These are phyloP conservation scores for Pseudopyrenochaeta lycopersici DNA, from an alignment of 2,329 filamentous ascomycete genomes.

Conservation along the genomic window DNA sequence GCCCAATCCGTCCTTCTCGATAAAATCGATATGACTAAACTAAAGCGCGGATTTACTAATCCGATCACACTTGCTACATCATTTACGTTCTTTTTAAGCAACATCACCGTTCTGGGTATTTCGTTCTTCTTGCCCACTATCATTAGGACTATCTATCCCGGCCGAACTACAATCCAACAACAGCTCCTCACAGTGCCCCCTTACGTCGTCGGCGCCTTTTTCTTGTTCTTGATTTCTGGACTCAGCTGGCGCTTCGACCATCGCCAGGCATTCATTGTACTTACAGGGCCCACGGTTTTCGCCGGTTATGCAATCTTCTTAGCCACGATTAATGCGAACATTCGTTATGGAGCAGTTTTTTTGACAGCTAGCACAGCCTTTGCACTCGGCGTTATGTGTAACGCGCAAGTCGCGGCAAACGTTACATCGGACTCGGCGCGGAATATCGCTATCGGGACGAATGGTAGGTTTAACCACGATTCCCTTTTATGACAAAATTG, in stretches of 20 bases:
- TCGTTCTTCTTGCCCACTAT: conserved; percentile 75
- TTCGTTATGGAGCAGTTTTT: conserved; percentile 74
- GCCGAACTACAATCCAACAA: conserved; percentile 63
- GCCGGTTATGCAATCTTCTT: conserved; percentile 74
- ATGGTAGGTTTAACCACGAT: neutral
- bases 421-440: conserved; percentile 73
- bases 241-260: conserved; percentile 66
- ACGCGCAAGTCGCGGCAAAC: conserved; percentile 73
- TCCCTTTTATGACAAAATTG: too few species aligned
- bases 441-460: conserved; percentile 20
- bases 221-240: conserved; percentile 66
- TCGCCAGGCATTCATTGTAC: conserved; percentile 64
- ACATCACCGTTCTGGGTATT: conserved; percentile 73
- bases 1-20: conserved; percentile 68
- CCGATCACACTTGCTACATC: conserved; percentile 66
- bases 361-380: conserved; percentile 70
- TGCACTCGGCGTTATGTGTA: conserved; percentile 67
- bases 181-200: conserved; percentile 75
- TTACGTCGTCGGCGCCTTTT: conserved; percentile 71
- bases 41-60: conserved; percentile 67
- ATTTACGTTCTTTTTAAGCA: conserved; percentile 67
- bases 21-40: conserved; percentile 65
- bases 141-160: conserved; percentile 71
- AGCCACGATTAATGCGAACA: conserved; percentile 53
- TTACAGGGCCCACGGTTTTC: conserved; percentile 64